Evolutionary conservation across 805 yeast species (phyloP).

Genomic region (Wickerhamiella cacticola): DNA sequence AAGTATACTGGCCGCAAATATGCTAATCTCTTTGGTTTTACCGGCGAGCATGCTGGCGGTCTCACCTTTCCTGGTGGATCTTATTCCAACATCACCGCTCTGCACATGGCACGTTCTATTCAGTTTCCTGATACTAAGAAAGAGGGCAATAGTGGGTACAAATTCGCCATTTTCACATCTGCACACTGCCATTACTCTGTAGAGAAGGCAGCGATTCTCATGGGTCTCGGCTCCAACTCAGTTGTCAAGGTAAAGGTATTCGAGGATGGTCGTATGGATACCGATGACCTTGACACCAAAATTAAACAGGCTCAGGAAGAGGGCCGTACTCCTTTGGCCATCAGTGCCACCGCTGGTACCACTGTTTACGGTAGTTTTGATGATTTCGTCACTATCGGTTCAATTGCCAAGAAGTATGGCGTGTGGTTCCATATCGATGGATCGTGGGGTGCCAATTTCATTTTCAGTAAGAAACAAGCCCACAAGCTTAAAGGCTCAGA

Average conservation of each 20-base stretch:
- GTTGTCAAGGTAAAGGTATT: constrained; percentile 54
- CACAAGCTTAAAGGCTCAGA: constrained; percentile 46
- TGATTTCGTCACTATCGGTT: constrained; percentile 44
- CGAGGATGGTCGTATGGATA: constrained; percentile 45
- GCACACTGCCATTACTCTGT: constrained; percentile 69
- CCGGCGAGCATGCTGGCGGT: constrained; percentile 54
- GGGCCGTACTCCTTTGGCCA: constrained; percentile 63
- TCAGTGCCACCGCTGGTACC: constrained; percentile 80
- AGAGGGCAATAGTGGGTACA: constrained; percentile 35
- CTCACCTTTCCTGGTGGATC: constrained; percentile 80
- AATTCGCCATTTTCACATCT: constrained; percentile 60
- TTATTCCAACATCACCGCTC: constrained; percentile 68
- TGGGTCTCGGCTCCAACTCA: constrained; percentile 54
- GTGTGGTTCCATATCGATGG: constrained; percentile 80
- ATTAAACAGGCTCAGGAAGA: constrained; percentile 35
- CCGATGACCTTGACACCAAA: constrained; percentile 34
- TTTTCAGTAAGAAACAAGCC: constrained; percentile 44
- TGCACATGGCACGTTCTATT: constrained; percentile 62
- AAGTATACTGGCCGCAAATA: constrained; percentile 54
- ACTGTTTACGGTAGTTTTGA: constrained; percentile 81
- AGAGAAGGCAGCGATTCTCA: constrained; percentile 65
- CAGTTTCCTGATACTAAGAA: constrained; percentile 57
- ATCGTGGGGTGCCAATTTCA: constrained; percentile 82
- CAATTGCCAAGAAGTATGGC: constrained; percentile 41
- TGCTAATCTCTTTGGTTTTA: constrained; percentile 51